A percentile compares a stretch with the other conserved stretches of the same genome.
phyloP scores from a whole-genome alignment of 805 yeast genomes.

The Grigorovia transvaalensis region DNA sequence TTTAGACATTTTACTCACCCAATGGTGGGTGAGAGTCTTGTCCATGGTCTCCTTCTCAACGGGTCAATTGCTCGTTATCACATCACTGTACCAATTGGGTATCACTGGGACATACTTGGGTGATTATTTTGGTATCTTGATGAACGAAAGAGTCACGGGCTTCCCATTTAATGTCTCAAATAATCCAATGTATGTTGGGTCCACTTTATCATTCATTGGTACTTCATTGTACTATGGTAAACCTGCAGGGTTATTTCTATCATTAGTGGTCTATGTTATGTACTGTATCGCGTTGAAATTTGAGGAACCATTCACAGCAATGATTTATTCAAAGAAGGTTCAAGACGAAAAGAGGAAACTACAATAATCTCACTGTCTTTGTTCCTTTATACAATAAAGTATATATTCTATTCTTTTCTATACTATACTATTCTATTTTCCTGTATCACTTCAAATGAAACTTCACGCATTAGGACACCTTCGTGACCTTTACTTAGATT shows the following conservation, averaged over 20 bases:
- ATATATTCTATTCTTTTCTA: neutral
- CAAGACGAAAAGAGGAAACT: conserved; percentile 1
- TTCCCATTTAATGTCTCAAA: conserved; percentile 88
- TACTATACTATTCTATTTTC: neutral
- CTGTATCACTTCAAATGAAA: conserved; percentile 31
- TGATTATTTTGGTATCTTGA: conserved; percentile 92
- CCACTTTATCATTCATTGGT: conserved; percentile 81
- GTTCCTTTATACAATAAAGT: neutral
- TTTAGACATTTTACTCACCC: conserved; percentile 40
- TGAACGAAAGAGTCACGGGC: conserved; percentile 78
- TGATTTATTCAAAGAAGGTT: conserved; percentile 69
- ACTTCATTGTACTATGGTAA: conserved; percentile 81
- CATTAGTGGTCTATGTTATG: conserved; percentile 67
- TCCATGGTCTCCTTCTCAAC: conserved; percentile 48
- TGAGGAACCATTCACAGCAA: conserved; percentile 94
- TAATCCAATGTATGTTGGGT: conserved; percentile 97
- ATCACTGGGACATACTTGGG: conserved; percentile 95
- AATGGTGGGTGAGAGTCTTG: conserved; percentile 31
- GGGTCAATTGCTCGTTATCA: conserved; percentile 73
- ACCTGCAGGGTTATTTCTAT: conserved; percentile 75
- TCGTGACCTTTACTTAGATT: conserved; percentile 53
- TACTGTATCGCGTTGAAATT: conserved; percentile 74
- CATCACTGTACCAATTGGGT: conserved; percentile 88
- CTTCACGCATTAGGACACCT: conserved; percentile 53
- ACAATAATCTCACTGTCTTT: neutral